A percentile compares a stretch with the other conserved stretches of the same genome.
phyloP scores from a whole-genome alignment of 2,329 filamentous ascomycete species.

The Phialophora tarda region DNA sequence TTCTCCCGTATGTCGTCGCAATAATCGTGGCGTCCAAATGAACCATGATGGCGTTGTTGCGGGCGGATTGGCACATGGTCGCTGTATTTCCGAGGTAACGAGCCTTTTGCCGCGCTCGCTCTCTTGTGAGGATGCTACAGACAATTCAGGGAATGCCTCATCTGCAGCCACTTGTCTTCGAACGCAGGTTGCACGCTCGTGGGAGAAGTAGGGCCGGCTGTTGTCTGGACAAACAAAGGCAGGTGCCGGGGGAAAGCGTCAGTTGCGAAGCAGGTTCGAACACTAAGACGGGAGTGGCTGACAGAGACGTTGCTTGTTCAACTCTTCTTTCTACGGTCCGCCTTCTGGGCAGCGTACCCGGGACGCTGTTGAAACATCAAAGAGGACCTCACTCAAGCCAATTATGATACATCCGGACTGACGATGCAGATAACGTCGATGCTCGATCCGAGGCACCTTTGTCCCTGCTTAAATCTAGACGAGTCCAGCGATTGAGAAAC shows the following conservation, averaged over 20 bases:
- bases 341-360: background rate
- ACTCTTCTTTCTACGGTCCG: background rate
- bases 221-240: background rate
- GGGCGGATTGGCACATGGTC: background rate
- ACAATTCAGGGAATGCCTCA: background rate
- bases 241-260: background rate
- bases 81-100: background rate
- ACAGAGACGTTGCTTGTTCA: constrained; percentile 6
- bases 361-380: background rate
- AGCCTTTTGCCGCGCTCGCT: background rate
- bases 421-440: background rate
- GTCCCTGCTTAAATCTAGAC: background rate
- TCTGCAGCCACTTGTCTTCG: background rate
- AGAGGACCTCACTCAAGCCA: background rate
- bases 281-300: background rate
- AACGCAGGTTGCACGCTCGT: no score
- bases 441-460: background rate
- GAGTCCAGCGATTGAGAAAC: background rate
- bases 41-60: background rate
- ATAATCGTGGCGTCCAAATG: background rate
- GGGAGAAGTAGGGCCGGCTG: background rate
- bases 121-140: background rate
- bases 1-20: background rate
- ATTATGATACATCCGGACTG: background rate
- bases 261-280: background rate